Percentiles rank a stretch among this genome's conserved stretches.
Evolutionary conservation across 2,329 filamentous ascomycete genomes (phyloP).

Genomic region (Fusarium pseudonygamai): DNA sequence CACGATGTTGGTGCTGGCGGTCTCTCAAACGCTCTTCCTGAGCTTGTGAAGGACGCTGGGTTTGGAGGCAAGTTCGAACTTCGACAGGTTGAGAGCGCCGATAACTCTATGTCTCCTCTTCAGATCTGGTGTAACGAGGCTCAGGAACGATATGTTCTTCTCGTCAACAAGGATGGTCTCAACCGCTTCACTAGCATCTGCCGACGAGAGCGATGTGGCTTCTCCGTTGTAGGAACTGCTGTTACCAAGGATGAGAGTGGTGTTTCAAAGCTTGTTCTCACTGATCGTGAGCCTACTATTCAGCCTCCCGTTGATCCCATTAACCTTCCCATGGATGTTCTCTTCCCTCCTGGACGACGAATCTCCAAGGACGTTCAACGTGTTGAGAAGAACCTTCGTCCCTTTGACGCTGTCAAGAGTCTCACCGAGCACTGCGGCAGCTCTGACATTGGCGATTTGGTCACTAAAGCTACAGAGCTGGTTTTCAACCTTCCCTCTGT

Average conservation of each 20-base stretch:
- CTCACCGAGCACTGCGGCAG: slow-evolving; percentile 72
- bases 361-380: slow-evolving; percentile 42
- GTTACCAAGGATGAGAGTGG: slow-evolving; percentile 69
- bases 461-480: slow-evolving; percentile 73
- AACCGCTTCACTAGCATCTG: slow-evolving; percentile 78
- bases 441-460: slow-evolving; percentile 49
- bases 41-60: slow-evolving; percentile 90
- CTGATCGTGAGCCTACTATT: slow-evolving; percentile 79
- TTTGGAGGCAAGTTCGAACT: slow-evolving; percentile 93
- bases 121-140: slow-evolving; percentile 97
- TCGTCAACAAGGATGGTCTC: slow-evolving; percentile 82
- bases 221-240: slow-evolving; percentile 88
- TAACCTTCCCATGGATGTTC: slow-evolving; percentile 85
- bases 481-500: slow-evolving; percentile 89
- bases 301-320: slow-evolving; percentile 75
- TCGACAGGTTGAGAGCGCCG: slow-evolving; percentile 90
- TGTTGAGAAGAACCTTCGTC: slow-evolving; percentile 63
- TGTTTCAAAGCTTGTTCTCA: slow-evolving; percentile 78
- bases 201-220: slow-evolving; percentile 87
- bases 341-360: slow-evolving; percentile 76
- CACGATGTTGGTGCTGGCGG: slow-evolving; percentile 97
- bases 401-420: slow-evolving; percentile 75
- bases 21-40: slow-evolving; percentile 72
- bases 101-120: slow-evolving; percentile 91
- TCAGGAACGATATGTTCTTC: slow-evolving; percentile 94